Conservation (phyloP, 352 stramenopile genomes). For the Pythium apleroticum region DNA sequence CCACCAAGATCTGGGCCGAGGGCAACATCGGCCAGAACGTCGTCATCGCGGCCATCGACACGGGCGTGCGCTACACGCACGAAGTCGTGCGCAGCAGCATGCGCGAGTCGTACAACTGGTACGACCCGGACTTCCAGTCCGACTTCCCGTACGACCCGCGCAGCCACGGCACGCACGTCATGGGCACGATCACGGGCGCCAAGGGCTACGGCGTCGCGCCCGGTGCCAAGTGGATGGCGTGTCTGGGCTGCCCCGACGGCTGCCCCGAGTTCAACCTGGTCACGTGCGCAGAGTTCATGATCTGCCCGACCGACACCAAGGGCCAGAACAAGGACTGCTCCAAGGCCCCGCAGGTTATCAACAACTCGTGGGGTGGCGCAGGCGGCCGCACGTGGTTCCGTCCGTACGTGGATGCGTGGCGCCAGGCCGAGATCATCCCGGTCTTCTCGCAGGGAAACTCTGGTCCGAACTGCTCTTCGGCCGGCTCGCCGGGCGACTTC, state of each 20-base stretch:
- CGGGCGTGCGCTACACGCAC: background rate
- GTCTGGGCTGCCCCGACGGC: background rate
- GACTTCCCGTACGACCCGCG: background rate
- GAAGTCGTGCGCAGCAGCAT: conserved; percentile 1
- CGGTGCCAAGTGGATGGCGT: conserved; percentile 1
- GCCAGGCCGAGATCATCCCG: background rate
- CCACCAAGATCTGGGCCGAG: background rate
- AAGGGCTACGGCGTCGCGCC: conserved; percentile 2
- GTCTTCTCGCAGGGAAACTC: conserved; percentile 4
- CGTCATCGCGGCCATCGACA: conserved; percentile 1
- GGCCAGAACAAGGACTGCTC: conserved; percentile 5
- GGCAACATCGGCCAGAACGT: conserved; percentile 4
- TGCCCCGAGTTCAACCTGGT: conserved; percentile 2
- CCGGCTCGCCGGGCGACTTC: conserved; percentile 27
- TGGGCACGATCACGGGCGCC: background rate
- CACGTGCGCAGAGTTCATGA: conserved; percentile 2
- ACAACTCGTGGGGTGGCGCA: background rate
- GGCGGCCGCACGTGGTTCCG: background rate
- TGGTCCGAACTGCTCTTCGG: background rate
- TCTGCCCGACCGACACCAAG: background rate
- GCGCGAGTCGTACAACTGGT: conserved; percentile 4
- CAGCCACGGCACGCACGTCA: conserved; percentile 1
- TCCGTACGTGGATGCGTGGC: conserved; percentile 2
- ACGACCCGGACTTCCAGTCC: background rate
- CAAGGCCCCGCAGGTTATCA: background rate